Base-by-base conservation (phyloP, 2,329 filamentous ascomycete species). In the Purpureocillium takamizusanense region DNA sequence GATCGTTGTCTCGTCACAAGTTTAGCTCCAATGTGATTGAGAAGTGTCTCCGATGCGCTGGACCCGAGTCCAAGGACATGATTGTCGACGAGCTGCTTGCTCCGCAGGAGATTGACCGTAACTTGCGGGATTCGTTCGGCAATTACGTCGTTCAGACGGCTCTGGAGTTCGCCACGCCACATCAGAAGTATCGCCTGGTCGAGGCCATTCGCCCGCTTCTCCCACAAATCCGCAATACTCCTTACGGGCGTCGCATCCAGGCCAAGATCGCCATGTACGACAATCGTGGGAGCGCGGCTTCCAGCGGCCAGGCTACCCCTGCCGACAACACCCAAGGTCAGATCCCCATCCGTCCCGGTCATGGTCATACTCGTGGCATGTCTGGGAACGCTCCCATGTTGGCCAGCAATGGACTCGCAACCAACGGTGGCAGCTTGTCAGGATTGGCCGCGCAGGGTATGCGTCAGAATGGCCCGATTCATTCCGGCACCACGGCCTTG, bases 11-110 rank as follows among this genome's bases (percentile, higher is more conserved):
- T 6, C 89, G 88, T 59, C 92, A 98, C 69, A 98, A 98, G 65
- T 98, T 98, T 69, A 95, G 88, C 66, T 97, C 92, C 54, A 98
- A 98, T 52, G 92, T 98, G 41, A 90, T 98, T 46, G 92, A 98
- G 69, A 98, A 98, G 61, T 89, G 85, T 53, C 68, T 97, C 42
- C 87, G 92, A 40, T 94, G 87, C 56, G 82, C 89, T 28, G 78
- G 84, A 43, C 69, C 78, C 17, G 69, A 75, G 9, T 83, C 83
- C 37, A 88, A 83, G 57, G 83, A 87, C 51, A 72, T 81, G 60
- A 81, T 98, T 63, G 83, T 95, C 42, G 77, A 84, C 28, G 92
- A 97, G 66, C 81, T 98, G 55, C 70, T 81, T 41, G 55, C 65
- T 8, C 75, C 81, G 3, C 72, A 73, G 41, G 87, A 95, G 63